Percentiles rank a stretch among this genome's conserved stretches.
Evolutionary conservation across 116 monocot species (phyloP).

Genomic region (Zostera marina): DNA sequence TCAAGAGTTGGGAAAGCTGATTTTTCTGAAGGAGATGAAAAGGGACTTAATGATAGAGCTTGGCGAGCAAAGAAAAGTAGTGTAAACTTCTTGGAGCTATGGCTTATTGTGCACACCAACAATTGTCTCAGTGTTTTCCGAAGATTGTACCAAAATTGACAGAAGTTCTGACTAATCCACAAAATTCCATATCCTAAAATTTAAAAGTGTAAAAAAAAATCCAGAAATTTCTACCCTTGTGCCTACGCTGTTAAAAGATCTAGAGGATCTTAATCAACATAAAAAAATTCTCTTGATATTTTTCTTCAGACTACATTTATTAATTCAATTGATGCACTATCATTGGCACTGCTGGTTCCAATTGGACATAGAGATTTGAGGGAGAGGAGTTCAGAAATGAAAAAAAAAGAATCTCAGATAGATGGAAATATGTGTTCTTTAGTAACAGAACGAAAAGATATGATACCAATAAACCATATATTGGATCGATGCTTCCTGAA

Average conservation of each 20-base stretch:
- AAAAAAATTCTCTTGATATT: conserved; percentile 87
- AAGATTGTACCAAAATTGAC: conserved; percentile 94
- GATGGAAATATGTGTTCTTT: conserved; percentile 99
- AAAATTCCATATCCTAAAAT: conserved; percentile 99
- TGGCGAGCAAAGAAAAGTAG: conserved; percentile 99
- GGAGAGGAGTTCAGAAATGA: conserved; percentile 94
- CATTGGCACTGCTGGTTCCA: conserved; percentile 85
- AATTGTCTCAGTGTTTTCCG: conserved; percentile 93
- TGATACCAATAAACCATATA: conserved; percentile 99
- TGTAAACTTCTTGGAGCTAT: conserved; percentile 93
- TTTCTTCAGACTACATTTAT: conserved; percentile 99
- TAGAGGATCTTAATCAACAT: conserved; percentile 75
- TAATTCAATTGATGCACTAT: conserved; percentile 96
- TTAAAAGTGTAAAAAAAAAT: conserved; percentile 96
- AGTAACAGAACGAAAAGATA: conserved; percentile 96
- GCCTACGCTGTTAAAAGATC: conserved; percentile 60
- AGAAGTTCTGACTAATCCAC: conserved; percentile 94
- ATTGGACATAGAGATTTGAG: conserved; percentile 95
- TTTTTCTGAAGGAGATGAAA: too few relatives aligned
- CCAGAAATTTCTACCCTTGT: conserved; percentile 97
- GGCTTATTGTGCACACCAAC: conserved; percentile 99
- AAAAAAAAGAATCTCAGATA: conserved; percentile 95
- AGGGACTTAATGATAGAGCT: conserved; percentile 98
- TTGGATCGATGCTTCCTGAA: conserved; percentile 85
- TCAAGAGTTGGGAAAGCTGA: too few relatives aligned